A percentile compares a stretch with the other conserved stretches of the same genome.
Conservation (phyloP, 208 protist species). For the Crithidia fasciculata region DNA sequence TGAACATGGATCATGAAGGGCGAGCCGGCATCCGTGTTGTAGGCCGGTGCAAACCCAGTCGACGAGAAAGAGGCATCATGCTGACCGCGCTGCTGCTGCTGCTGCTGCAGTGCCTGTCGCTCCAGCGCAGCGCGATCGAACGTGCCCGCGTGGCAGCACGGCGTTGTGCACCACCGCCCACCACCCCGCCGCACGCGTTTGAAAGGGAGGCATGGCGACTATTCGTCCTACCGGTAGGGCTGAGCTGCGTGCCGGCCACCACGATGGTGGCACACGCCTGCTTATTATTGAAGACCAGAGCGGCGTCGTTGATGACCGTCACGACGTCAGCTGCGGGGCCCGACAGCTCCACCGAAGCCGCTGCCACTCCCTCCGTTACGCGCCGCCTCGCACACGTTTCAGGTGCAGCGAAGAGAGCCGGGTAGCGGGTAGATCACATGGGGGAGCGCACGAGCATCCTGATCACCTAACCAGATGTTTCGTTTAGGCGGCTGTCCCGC, state of each 20-base stretch:
- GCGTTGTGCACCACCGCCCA: constrained; percentile 33
- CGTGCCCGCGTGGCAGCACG: constrained; percentile 32
- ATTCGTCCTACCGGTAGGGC: not conserved
- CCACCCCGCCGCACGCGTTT: constrained; percentile 15
- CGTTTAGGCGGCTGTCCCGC: not conserved
- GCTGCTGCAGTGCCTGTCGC: constrained; percentile 9
- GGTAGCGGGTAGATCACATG: constrained; percentile 75
- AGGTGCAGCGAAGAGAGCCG: constrained; percentile 39
- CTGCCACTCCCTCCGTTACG: not conserved
- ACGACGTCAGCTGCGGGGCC: not conserved
- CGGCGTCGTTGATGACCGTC: constrained; percentile 28
- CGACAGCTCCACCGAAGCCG: too few relatives aligned
- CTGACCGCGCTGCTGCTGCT: not conserved
- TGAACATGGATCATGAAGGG: constrained; percentile 35
- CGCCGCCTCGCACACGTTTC: constrained; percentile 26
- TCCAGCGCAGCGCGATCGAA: constrained; percentile 29
- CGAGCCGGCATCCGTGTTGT: constrained; percentile 1
- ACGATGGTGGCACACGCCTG: constrained; percentile 21
- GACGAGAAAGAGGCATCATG: not conserved
- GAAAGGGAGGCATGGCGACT: not conserved
- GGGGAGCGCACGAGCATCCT: constrained; percentile 33
- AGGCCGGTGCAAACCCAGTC: not conserved
- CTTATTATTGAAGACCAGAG: constrained; percentile 27
- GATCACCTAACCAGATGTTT: not conserved
- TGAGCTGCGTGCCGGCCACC: constrained; percentile 28